Percentiles rank a stretch among this genome's conserved stretches.
Conservation (phyloP, 495 filamentous ascomycete genomes). For the Evansstolkia leycettana region DNA sequence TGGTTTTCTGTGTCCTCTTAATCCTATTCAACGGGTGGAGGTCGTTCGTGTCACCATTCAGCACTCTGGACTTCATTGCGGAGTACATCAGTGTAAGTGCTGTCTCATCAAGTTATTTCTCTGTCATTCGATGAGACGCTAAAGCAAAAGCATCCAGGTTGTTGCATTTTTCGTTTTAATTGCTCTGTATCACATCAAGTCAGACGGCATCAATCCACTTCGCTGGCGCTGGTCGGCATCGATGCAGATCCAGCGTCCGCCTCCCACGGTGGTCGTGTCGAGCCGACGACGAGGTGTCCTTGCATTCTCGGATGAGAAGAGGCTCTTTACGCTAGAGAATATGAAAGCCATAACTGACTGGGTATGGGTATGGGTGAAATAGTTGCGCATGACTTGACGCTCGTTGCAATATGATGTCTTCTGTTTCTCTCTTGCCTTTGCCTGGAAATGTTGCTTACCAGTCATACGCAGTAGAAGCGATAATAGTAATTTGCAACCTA, state of each 20-base stretch:
- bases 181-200: constrained; percentile 17
- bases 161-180: constrained; percentile 15
- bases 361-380: constrained; percentile 6
- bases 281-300: constrained; percentile 3
- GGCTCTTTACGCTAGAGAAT: neutral
- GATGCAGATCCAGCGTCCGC: constrained; percentile 2
- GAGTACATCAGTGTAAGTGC: constrained; percentile 35
- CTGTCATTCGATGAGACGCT: no score
- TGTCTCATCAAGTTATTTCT: neutral
- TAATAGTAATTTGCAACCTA: no score
- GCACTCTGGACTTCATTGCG: constrained; percentile 25
- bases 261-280: neutral
- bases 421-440: no score
- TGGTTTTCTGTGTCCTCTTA: constrained; percentile 27
- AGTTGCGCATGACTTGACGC: neutral
- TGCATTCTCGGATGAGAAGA: neutral
- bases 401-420: no score
- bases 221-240: constrained; percentile 7
- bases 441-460: no score
- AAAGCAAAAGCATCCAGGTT: constrained; percentile 11
- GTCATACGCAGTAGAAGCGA: no score
- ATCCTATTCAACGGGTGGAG: constrained; percentile 34
- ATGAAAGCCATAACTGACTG: constrained; percentile 2
- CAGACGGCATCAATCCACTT: constrained; percentile 14
- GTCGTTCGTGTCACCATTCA: constrained; percentile 27